Percentiles rank a stretch among this genome's conserved stretches.
Conservation (phyloP, 192 early-diverging fungal genomes). For the Linderina pennispora region DNA sequence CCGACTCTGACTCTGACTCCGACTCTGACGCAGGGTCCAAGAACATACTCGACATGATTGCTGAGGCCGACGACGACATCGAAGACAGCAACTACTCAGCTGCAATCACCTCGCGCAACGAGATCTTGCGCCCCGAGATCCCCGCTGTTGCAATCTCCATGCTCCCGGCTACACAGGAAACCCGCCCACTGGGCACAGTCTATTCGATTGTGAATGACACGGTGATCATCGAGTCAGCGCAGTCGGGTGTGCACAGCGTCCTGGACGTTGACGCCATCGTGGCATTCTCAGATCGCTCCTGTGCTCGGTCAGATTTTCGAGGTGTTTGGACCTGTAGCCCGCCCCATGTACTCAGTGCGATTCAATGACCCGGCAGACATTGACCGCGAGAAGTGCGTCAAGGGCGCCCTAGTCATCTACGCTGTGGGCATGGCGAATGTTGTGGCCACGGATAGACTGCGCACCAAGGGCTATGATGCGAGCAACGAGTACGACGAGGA, state of each 20-base stretch:
- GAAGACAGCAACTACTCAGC: background rate
- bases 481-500: slow-evolving; percentile 94
- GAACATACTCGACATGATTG: slow-evolving; percentile 9
- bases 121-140: slow-evolving; percentile 48
- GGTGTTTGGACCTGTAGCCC: slow-evolving; percentile 83
- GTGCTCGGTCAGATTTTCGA: slow-evolving; percentile 72
- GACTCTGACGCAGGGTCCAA: background rate
- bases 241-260: slow-evolving; percentile 44
- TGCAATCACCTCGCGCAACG: slow-evolving; percentile 46
- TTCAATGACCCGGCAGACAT: slow-evolving; percentile 63
- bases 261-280: slow-evolving; percentile 76
- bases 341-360: slow-evolving; percentile 78
- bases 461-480: slow-evolving; percentile 81
- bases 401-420: slow-evolving; percentile 55
- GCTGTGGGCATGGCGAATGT: slow-evolving; percentile 56
- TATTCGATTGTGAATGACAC: slow-evolving; percentile 64
- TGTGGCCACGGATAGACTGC: slow-evolving; percentile 60
- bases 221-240: slow-evolving; percentile 57
- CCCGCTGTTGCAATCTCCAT: slow-evolving; percentile 46
- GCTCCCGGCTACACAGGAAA: slow-evolving; percentile 45
- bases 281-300: slow-evolving; percentile 51
- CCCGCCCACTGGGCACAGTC: slow-evolving; percentile 60
- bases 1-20: slow-evolving; percentile 4
- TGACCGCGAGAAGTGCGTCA: slow-evolving; percentile 29
- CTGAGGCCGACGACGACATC: slow-evolving; percentile 17